Evolutionary conservation across 805 yeast genomes (phyloP).

Genomic region (Wickerhamiella hasegawae): DNA sequence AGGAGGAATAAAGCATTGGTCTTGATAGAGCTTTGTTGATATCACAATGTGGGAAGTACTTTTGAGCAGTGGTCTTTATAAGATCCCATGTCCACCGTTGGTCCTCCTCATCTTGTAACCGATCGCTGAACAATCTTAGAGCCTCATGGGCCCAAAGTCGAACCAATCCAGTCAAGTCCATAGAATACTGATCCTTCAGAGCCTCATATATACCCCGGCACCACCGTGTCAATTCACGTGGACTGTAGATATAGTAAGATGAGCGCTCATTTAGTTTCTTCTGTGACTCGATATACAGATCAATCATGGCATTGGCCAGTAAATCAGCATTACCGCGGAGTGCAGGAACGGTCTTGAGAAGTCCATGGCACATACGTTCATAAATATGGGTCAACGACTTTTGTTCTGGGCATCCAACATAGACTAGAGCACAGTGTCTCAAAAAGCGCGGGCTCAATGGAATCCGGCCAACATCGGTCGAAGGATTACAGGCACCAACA

Average conservation of each 20-base stretch:
- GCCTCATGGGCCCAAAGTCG: conserved; percentile 75
- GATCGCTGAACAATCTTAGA: conserved; percentile 57
- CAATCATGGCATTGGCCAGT: conserved; percentile 51
- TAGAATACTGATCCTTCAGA: conserved; percentile 23
- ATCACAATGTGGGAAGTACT: conserved; percentile 16
- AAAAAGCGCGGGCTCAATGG: conserved; percentile 42
- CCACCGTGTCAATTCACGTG: conserved; percentile 87
- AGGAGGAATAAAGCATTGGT: conserved; percentile 55
- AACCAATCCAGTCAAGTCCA: conserved; percentile 30
- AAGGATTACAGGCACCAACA: conserved; percentile 94
- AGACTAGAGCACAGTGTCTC: conserved; percentile 46
- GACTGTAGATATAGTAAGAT: conserved; percentile 63
- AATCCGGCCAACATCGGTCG: conserved; percentile 62
- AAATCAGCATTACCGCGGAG: conserved; percentile 36
- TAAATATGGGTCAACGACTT: conserved; percentile 55
- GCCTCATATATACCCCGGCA: conserved; percentile 53
- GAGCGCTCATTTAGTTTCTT: conserved; percentile 25
- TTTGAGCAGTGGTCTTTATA: conserved; percentile 10
- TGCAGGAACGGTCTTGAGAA: conserved; percentile 45
- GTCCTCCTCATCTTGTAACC: conserved; percentile 36
- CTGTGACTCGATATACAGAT: conserved; percentile 35
- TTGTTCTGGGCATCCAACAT: conserved; percentile 65
- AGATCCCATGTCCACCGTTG: conserved; percentile 33
- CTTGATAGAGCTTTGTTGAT: conserved; percentile 21
- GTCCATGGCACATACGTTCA: conserved; percentile 35